Conservation (phyloP, 192 early-diverging fungal species). For the Backusella parvicylindrica region DNA sequence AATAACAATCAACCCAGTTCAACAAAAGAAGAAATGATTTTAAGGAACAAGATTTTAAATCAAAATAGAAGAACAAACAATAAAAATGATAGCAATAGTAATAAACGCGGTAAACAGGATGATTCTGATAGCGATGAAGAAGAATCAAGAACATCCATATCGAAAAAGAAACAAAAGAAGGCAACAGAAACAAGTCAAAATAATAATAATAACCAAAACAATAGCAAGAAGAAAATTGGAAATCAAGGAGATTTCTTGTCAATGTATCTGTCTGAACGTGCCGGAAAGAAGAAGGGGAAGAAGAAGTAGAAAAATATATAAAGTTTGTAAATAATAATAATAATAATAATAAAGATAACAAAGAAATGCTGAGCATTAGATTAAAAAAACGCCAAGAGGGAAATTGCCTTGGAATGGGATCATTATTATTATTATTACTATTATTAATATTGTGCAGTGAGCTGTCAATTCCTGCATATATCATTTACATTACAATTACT, state of each 20-base stretch:
- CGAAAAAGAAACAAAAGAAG: constrained; percentile 31
- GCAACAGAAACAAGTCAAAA: constrained; percentile 24
- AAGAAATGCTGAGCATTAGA: not conserved
- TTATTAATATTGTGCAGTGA: too few species aligned
- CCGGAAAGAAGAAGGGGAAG: constrained; percentile 40
- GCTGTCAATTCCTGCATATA: too few species aligned
- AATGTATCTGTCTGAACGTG: constrained; percentile 45
- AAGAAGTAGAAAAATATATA: constrained; percentile 1
- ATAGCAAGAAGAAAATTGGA: constrained; percentile 32
- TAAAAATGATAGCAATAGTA: constrained; percentile 15
- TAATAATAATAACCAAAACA: constrained; percentile 12
- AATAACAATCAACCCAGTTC: constrained; percentile 15
- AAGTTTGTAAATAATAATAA: not conserved
- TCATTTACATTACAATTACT: too few species aligned
- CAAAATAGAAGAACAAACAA: constrained; percentile 33
- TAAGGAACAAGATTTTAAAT: constrained; percentile 39
- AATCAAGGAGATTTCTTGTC: constrained; percentile 43
- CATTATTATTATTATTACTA: too few species aligned
- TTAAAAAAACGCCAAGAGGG: not conserved
- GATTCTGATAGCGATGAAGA: constrained; percentile 39
- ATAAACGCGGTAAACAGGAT: not conserved
- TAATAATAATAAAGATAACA: not conserved
- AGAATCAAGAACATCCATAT: constrained; percentile 30
- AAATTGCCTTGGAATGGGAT: too few species aligned
- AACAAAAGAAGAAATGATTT: constrained; percentile 32